Evolutionary conservation across 1,284 basidiomycete genomes (phyloP).

Genomic region (Thecaphora thlaspeos): DNA sequence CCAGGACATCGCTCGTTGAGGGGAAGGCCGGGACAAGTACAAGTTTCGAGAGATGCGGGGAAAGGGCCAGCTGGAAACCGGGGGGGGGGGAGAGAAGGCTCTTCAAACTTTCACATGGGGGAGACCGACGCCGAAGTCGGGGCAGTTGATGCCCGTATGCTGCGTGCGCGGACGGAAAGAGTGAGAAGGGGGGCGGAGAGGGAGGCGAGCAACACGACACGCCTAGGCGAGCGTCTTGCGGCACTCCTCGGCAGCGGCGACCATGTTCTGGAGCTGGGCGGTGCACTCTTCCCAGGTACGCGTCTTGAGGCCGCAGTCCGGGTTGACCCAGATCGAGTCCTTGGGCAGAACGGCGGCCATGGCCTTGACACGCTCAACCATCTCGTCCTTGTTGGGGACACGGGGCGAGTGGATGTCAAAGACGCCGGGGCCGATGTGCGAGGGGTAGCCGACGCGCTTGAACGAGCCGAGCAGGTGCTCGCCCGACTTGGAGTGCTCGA

Average conservation of each 20-base stretch:
- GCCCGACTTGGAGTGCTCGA: conserved; percentile 70
- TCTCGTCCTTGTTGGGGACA: conserved; percentile 83
- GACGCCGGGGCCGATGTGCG: conserved; percentile 92
- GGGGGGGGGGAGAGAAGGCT: too few relatives aligned
- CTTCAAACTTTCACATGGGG: too few relatives aligned
- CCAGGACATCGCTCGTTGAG: too few relatives aligned
- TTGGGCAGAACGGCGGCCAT: conserved; percentile 62
- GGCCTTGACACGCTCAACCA: conserved; percentile 83
- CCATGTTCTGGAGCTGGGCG: conserved; percentile 59
- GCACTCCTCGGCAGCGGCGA: conserved; percentile 74
- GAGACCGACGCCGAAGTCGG: too few relatives aligned
- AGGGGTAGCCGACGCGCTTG: conserved; percentile 92
- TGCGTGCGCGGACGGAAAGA: conserved; percentile 6
- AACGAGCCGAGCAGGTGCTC: conserved; percentile 89
- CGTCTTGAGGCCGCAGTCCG: conserved; percentile 67
- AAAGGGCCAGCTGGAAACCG: too few relatives aligned
- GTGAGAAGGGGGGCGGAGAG: not conserved
- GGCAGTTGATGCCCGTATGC: conserved; percentile 25
- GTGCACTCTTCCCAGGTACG: conserved; percentile 65
- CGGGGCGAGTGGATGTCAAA: conserved; percentile 98
- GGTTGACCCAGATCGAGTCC: conserved; percentile 75
- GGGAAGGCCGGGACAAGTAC: too few relatives aligned
- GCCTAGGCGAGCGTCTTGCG: conserved; percentile 63
- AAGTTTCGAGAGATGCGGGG: too few relatives aligned
- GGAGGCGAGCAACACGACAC: not conserved